phyloP scores from a whole-genome alignment of 176 grass and related monocot species.

The Musa beccarii region DNA sequence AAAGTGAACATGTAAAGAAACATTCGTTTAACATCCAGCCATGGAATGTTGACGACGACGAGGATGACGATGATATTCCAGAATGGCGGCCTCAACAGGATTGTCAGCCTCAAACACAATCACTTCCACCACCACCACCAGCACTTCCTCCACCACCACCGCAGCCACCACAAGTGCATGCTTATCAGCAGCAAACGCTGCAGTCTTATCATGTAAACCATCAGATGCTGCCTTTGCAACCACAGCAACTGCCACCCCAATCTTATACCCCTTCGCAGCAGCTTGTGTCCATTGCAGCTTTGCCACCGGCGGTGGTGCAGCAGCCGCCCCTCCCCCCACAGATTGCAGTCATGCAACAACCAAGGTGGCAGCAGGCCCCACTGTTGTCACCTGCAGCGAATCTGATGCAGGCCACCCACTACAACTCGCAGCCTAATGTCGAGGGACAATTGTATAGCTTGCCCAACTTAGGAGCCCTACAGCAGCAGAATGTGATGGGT shows the following conservation, averaged over 20 bases:
- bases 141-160: slow-evolving; percentile 18
- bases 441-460: slow-evolving; percentile 6
- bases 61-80: slow-evolving; percentile 44
- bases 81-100: slow-evolving; percentile 64
- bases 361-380: slow-evolving; percentile 15
- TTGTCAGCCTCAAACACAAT: not conserved
- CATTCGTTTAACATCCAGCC: slow-evolving; percentile 14
- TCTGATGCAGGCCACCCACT: slow-evolving; percentile 27
- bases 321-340: not conserved
- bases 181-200: slow-evolving; percentile 29
- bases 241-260: not conserved
- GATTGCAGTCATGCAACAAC: not conserved
- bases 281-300: not conserved
- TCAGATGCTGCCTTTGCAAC: not conserved
- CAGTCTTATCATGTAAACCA: slow-evolving; percentile 11
- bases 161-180: slow-evolving; percentile 7
- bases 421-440: not conserved
- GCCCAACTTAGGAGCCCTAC: not conserved
- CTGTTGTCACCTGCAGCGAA: slow-evolving; percentile 25
- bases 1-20: slow-evolving; percentile 21
- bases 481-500: slow-evolving; percentile 4
- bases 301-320: not conserved
- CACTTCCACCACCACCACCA: slow-evolving; percentile 5
- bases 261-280: not conserved
- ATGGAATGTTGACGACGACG: slow-evolving; percentile 13